These are phyloP conservation scores for Chamaenerion angustifolium DNA, from an alignment of 345 rosid species.

Conservation along the genomic window DNA sequence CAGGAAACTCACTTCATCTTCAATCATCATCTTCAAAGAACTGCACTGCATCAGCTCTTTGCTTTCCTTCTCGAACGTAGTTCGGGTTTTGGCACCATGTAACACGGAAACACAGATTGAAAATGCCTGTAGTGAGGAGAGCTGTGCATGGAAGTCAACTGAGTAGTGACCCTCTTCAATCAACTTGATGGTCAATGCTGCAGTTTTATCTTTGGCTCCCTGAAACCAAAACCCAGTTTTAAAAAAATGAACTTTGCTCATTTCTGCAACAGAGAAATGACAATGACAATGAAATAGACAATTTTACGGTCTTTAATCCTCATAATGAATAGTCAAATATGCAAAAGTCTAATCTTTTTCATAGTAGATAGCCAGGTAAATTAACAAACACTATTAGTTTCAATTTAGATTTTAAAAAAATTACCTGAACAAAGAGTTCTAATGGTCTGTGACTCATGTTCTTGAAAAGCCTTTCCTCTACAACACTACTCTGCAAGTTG, in stretches of 20 bases:
- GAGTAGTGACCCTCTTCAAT: conserved; percentile 56
- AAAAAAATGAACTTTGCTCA: no score
- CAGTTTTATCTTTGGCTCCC: conserved; percentile 65
- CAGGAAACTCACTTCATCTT: conserved; percentile 58
- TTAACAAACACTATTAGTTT: no score
- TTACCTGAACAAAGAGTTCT: conserved; percentile 60
- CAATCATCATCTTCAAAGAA: conserved; percentile 52
- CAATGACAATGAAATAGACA: no score
- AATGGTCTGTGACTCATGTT: conserved; percentile 27
- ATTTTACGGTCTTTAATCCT: no score
- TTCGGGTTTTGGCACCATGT: conserved; percentile 31
- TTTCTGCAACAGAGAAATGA: no score
- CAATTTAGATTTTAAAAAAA: neutral
- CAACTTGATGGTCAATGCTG: conserved; percentile 49
- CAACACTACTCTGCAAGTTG: conserved; percentile 26
- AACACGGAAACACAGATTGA: conserved; percentile 69
- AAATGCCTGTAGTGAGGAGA: conserved; percentile 82
- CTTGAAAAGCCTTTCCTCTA: conserved; percentile 34
- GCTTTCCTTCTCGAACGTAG: conserved; percentile 15
- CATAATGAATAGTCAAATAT: no score
- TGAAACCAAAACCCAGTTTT: conserved; percentile 11
- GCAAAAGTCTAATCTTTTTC: no score
- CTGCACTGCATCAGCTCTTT: conserved; percentile 26
- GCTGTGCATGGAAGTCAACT: conserved; percentile 75
- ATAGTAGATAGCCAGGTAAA: no score